phyloP scores from a whole-genome alignment of 805 yeast genomes.

The Allodekkera sacchari region DNA sequence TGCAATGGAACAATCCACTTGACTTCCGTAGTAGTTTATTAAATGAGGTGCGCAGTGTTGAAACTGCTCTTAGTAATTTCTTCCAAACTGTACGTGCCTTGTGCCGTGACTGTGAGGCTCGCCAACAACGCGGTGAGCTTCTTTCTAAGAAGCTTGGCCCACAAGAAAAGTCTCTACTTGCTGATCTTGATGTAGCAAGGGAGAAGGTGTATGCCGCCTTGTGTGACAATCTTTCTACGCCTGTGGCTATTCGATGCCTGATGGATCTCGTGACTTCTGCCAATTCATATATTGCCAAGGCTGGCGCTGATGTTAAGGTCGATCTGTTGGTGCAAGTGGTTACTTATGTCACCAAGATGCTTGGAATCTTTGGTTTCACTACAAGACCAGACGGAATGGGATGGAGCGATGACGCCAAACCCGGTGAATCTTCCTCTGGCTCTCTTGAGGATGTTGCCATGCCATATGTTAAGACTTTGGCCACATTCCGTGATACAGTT shows the following conservation, averaged over 20 bases:
- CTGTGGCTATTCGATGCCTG: conserved; percentile 58
- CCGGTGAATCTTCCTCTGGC: conserved; percentile 14
- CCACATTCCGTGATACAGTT: conserved; percentile 75
- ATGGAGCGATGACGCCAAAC: conserved; percentile 47
- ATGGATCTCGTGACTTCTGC: conserved; percentile 61
- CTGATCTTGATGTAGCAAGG: conserved; percentile 40
- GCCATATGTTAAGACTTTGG: conserved; percentile 74
- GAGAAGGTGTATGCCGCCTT: conserved; percentile 63
- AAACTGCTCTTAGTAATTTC: conserved; percentile 69
- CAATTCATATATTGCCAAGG: conserved; percentile 62
- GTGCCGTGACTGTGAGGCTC: conserved; percentile 52
- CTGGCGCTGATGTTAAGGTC: conserved; percentile 43
- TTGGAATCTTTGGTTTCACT: conserved; percentile 70
- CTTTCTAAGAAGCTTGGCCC: conserved; percentile 54
- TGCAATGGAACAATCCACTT: conserved; percentile 86
- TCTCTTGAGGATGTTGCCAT: conserved; percentile 57
- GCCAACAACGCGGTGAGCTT: conserved; percentile 36
- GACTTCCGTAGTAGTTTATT: conserved; percentile 84
- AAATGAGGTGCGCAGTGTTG: conserved; percentile 68
- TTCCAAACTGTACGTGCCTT: conserved; percentile 85
- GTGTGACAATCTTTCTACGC: conserved; percentile 83
- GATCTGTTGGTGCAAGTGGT: conserved; percentile 63
- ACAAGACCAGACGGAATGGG: conserved; percentile 66
- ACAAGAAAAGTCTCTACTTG: conserved; percentile 44
- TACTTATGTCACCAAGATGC: conserved; percentile 60